phyloP scores from a whole-genome alignment of 176 grass and related monocot genomes.

The Thinopyrum elongatum region DNA sequence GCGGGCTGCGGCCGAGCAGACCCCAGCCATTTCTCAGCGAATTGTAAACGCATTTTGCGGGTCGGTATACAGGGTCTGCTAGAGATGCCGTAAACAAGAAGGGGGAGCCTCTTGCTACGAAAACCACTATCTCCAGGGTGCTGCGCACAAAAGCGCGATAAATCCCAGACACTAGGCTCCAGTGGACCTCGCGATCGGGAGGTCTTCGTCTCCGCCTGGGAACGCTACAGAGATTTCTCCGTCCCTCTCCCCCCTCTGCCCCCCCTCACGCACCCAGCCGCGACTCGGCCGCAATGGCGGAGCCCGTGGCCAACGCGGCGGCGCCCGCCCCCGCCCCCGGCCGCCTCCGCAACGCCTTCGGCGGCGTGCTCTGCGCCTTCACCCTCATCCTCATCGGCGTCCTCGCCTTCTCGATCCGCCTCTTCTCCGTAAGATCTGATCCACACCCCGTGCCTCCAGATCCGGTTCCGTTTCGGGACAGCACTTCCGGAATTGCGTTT shows the following conservation, averaged over 20 bases:
- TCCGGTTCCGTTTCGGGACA: background rate
- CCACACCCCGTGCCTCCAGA: constrained; percentile 21
- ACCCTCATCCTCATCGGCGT: constrained; percentile 92
- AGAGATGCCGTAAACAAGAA: too few relatives aligned
- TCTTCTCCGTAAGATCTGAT: constrained; percentile 89
- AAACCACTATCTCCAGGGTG: constrained; percentile 1
- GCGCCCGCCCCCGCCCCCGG: constrained; percentile 27
- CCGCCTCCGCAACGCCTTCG: constrained; percentile 83
- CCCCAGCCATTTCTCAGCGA: too few relatives aligned
- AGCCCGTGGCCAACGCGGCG: constrained; percentile 37
- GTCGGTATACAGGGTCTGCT: too few relatives aligned
- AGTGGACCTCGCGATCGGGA: constrained; percentile 20
- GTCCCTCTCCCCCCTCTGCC: background rate
- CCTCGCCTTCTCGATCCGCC: constrained; percentile 96
- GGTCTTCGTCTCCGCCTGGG: constrained; percentile 41
- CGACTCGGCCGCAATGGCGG: constrained; percentile 64
- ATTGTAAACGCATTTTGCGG: too few relatives aligned
- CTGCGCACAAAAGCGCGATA: background rate
- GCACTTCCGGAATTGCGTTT: background rate
- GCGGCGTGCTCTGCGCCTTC: constrained; percentile 74
- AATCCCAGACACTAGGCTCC: constrained; percentile 6
- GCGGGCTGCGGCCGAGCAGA: too few relatives aligned
- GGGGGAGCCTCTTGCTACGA: background rate
- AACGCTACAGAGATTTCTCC: constrained; percentile 35
- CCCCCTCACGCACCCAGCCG: background rate